Percentiles rank a stretch among this genome's conserved stretches.
Evolutionary conservation across 805 yeast genomes (phyloP).

Genomic region (Cyberlindnera nakhonratchasimensis): DNA sequence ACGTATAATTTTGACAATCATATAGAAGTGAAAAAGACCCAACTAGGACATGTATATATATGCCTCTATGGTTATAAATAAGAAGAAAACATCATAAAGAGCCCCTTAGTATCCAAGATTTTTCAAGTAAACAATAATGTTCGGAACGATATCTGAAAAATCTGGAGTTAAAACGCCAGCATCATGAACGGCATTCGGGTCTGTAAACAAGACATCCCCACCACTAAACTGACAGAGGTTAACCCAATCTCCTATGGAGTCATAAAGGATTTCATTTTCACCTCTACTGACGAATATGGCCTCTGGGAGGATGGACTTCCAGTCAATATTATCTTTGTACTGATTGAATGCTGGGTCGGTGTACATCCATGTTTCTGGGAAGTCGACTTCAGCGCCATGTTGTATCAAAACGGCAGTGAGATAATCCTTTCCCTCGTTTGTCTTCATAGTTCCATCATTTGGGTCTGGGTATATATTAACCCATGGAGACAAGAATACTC

Average conservation of each 20-base stretch:
- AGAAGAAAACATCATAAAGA: not conserved
- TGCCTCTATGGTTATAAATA: no score
- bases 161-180: slow-evolving; percentile 10
- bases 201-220: slow-evolving; percentile 4
- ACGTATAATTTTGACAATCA: no score
- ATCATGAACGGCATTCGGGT: slow-evolving; percentile 12
- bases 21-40: no score
- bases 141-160: slow-evolving; percentile 2
- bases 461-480: slow-evolving; percentile 13
- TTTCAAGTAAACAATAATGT: slow-evolving; percentile 3
- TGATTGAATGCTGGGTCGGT: slow-evolving; percentile 3
- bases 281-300: slow-evolving; percentile 10
- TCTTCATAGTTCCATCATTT: slow-evolving; percentile 2
- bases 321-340: slow-evolving; percentile 9
- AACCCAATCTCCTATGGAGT: slow-evolving; percentile 2
- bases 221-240: slow-evolving; percentile 1
- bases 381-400: slow-evolving; percentile 6
- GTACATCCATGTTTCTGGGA: slow-evolving; percentile 3
- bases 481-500: slow-evolving; percentile 19
- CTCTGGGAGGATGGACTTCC: slow-evolving; percentile 10
- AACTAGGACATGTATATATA: no score
- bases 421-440: slow-evolving; percentile 7
- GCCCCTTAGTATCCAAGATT: not conserved
- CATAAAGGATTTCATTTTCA: slow-evolving; percentile 15
- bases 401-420: slow-evolving; percentile 6